Conservation (phyloP, 352 stramenopile species). For the Pythium dissimile region DNA sequence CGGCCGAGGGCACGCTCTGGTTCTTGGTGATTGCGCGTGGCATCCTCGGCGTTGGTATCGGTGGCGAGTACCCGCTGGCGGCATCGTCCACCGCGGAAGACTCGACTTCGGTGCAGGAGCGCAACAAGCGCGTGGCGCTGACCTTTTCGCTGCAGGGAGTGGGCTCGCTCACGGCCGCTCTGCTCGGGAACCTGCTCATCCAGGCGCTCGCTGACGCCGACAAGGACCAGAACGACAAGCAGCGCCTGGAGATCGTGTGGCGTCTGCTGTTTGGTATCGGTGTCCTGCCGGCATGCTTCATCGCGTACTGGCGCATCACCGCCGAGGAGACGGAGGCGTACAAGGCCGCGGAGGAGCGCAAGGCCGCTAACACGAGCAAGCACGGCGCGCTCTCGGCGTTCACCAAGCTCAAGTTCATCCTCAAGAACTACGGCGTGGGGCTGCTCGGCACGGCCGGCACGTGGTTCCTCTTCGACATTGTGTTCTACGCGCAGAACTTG, state of each 20-base stretch:
- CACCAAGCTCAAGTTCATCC: constrained; percentile 37
- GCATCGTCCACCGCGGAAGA: constrained; percentile 28
- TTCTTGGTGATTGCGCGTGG: constrained; percentile 51
- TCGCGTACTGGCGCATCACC: constrained; percentile 60
- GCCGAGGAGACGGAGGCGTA: constrained; percentile 55
- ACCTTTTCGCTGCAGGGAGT: constrained; percentile 66
- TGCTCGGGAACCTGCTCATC: constrained; percentile 25
- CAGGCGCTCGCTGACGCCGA: constrained; percentile 40
- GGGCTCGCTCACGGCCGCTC: constrained; percentile 30
- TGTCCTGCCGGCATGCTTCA: constrained; percentile 47
- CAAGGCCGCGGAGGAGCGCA: constrained; percentile 28
- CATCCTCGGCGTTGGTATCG: constrained; percentile 24
- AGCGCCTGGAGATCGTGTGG: constrained; percentile 54
- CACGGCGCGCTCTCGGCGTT: not conserved
- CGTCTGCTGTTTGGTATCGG: constrained; percentile 59
- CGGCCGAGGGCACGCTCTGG: constrained; percentile 43
- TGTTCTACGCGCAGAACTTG: constrained; percentile 74
- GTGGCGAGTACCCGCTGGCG: not conserved
- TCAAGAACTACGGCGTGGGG: constrained; percentile 41
- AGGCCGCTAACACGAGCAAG: not conserved
- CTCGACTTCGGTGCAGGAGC: constrained; percentile 31
- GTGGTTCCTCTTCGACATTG: constrained; percentile 86
- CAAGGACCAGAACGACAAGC: constrained; percentile 31
- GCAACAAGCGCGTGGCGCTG: constrained; percentile 47
- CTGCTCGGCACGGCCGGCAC: constrained; percentile 63